Evolutionary conservation across 148 eudicot genomes (phyloP).

Genomic region (Nyssa sinensis): DNA sequence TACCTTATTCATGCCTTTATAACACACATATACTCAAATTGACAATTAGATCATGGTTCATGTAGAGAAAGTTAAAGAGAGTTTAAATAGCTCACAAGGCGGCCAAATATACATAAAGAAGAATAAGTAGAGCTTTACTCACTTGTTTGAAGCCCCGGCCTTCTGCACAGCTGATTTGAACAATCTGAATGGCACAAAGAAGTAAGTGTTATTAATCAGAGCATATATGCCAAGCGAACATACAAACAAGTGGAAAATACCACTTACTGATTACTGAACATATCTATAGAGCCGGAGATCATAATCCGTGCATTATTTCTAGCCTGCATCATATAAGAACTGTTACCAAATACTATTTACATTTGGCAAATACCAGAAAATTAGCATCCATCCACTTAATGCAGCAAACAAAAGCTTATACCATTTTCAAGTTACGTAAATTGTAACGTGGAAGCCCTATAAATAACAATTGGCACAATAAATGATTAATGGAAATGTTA

Average conservation of each 20-base stretch:
- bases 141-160: constrained; percentile 73
- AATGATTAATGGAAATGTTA: background rate
- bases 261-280: constrained; percentile 77
- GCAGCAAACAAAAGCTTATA: background rate
- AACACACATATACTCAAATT: background rate
- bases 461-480: background rate
- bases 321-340: constrained; percentile 43
- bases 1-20: background rate
- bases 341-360: background rate
- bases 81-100: background rate
- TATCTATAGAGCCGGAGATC: constrained; percentile 72
- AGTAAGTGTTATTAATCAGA: background rate
- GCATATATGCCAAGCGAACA: background rate
- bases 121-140: constrained; percentile 23
- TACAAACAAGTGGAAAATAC: background rate
- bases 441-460: background rate
- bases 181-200: constrained; percentile 50
- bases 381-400: background rate
- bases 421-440: background rate
- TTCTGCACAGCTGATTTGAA: constrained; percentile 72
- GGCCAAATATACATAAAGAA: background rate
- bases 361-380: background rate
- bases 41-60: background rate
- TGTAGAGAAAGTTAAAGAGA: too few relatives aligned
- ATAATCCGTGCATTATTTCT: constrained; percentile 81